phyloP scores from a whole-genome alignment of 257 asterid species.

The Penstemon barbatus region DNA sequence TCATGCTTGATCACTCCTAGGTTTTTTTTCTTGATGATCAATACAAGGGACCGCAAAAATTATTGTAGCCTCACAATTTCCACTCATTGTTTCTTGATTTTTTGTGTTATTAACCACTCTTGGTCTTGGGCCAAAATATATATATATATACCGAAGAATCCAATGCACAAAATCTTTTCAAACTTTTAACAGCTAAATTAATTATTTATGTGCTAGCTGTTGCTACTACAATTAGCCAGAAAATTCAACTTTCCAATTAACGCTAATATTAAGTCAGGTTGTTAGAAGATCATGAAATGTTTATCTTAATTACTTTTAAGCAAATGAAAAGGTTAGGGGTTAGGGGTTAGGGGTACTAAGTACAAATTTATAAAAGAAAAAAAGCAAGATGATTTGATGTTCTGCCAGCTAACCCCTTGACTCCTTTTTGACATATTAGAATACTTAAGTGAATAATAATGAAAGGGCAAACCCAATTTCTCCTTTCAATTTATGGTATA shows the following conservation, averaged over 20 bases:
- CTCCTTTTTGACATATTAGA: constrained; percentile 18
- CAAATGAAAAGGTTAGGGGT: constrained; percentile 10
- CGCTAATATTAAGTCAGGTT: constrained; percentile 7
- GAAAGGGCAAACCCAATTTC: background rate
- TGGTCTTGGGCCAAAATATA: constrained; percentile 23
- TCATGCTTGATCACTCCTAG: constrained; percentile 19
- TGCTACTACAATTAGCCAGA: background rate
- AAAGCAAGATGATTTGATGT: constrained; percentile 26
- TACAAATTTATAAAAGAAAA: constrained; percentile 5
- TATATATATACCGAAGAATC: constrained; percentile 39
- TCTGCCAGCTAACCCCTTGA: constrained; percentile 32
- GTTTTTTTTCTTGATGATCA: constrained; percentile 11
- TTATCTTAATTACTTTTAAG: constrained; percentile 13
- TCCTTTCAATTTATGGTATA: background rate
- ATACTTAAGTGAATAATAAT: constrained; percentile 1
- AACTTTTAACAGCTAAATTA: background rate
- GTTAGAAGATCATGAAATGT: background rate
- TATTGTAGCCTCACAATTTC: constrained; percentile 30
- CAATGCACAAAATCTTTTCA: constrained; percentile 44
- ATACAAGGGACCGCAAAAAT: constrained; percentile 28
- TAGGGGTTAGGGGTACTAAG: constrained; percentile 7
- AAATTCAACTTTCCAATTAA: background rate
- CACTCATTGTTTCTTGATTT: constrained; percentile 30
- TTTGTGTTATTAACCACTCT: constrained; percentile 30
- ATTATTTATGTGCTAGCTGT: no score